Conservation (phyloP, 2,329 filamentous ascomycete genomes). For the Orbilia blumenaviensis region DNA sequence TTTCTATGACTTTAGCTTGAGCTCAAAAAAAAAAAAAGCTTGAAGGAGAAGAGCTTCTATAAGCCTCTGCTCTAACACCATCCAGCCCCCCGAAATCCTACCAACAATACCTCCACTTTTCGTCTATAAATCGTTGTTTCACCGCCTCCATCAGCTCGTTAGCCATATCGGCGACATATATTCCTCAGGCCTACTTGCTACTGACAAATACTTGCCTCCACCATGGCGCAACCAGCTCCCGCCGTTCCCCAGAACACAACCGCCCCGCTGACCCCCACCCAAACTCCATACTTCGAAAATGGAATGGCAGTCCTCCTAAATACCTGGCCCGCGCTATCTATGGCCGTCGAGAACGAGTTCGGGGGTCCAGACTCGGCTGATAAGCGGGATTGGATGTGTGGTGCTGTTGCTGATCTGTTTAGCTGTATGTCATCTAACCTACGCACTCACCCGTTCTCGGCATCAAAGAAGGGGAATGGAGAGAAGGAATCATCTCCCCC, state of each 20-base stretch:
- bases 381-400: constrained; percentile 97
- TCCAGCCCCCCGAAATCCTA: no score
- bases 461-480: no score
- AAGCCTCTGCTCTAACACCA: no score
- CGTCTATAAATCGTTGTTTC: background rate
- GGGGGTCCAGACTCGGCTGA: constrained; percentile 82
- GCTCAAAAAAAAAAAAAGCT: background rate
- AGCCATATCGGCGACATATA: no score
- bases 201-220: background rate
- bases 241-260: constrained; percentile 1
- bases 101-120: no score
- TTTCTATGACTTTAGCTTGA: no score
- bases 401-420: constrained; percentile 83
- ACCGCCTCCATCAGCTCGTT: no score
- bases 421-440: constrained; percentile 60
- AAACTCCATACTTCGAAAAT: constrained; percentile 79
- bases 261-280: constrained; percentile 61
- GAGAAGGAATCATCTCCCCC: no score
- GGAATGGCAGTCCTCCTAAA: constrained; percentile 84
- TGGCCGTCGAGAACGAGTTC: constrained; percentile 87
- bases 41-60: background rate
- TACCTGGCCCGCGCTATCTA: constrained; percentile 85
- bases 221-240: background rate
- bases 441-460: no score
- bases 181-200: no score